Percentiles rank a stretch among this genome's conserved stretches.
Conservation (phyloP, 164 flowering plant species). For the Chimonanthus salicifolius region DNA sequence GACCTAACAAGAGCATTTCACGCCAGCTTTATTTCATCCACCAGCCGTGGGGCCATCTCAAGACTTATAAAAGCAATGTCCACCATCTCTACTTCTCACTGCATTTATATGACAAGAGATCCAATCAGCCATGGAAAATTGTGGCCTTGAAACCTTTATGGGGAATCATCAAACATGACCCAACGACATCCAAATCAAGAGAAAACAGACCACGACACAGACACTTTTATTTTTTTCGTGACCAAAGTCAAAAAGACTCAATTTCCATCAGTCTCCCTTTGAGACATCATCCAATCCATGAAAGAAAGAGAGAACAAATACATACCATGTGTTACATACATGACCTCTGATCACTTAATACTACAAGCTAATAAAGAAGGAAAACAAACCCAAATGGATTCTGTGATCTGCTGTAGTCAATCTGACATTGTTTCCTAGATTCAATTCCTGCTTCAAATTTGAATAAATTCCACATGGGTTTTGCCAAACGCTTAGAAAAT, state of each 20-base stretch:
- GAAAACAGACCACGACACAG: not conserved
- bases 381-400: not conserved
- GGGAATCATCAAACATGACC: not conserved
- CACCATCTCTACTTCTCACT: not conserved
- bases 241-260: not conserved
- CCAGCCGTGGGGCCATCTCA: not conserved
- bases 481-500: not conserved
- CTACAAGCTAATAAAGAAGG: not conserved
- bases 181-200: not conserved
- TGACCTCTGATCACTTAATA: too few relatives aligned
- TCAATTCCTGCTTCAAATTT: not conserved
- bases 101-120: not conserved
- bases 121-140: not conserved
- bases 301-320: not conserved
- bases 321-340: not conserved
- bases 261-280: not conserved
- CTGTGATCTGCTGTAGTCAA: not conserved
- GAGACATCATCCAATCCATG: not conserved
- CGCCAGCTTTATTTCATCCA: not conserved
- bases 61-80: not conserved
- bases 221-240: not conserved
- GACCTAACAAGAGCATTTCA: not conserved
- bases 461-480: not conserved
- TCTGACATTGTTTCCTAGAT: not conserved
- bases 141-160: not conserved